A percentile compares a stretch with the other conserved stretches of the same genome.
These are phyloP conservation scores for Skeletonema menzelii DNA, from an alignment of 108 stramenopile species.

Conservation along the genomic window DNA sequence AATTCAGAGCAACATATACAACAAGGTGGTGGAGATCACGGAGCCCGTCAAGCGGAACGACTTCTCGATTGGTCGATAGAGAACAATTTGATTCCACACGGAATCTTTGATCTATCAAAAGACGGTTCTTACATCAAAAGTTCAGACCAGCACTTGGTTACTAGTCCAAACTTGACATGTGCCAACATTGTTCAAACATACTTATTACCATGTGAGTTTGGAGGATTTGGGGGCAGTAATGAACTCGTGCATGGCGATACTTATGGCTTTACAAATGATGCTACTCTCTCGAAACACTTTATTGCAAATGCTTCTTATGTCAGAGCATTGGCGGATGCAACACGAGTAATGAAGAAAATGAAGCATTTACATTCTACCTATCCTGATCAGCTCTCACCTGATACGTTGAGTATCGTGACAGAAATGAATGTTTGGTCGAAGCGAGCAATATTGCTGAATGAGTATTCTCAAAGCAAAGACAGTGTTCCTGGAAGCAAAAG, in stretches of 20 bases:
- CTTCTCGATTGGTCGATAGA: constrained; percentile 39
- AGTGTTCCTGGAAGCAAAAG: background rate
- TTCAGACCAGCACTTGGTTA: background rate
- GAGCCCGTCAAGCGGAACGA: constrained; percentile 28
- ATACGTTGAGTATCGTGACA: constrained; percentile 36
- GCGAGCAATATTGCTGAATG: constrained; percentile 20
- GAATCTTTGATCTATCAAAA: constrained; percentile 23
- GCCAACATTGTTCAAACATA: constrained; percentile 41
- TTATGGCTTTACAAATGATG: constrained; percentile 15
- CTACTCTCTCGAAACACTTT: constrained; percentile 30
- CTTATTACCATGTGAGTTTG: constrained; percentile 28
- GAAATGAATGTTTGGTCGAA: constrained; percentile 44
- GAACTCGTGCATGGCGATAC: background rate
- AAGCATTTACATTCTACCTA: constrained; percentile 19
- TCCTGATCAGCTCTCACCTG: constrained; percentile 22
- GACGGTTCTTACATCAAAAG: constrained; percentile 4
- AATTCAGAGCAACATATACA: background rate
- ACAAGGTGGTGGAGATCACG: constrained; percentile 2
- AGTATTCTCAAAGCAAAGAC: background rate
- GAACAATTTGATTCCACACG: constrained; percentile 20
- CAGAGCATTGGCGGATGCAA: constrained; percentile 36
- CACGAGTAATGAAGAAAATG: constrained; percentile 41
- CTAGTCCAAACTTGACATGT: constrained; percentile 29
- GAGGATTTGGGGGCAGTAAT: constrained; percentile 23
- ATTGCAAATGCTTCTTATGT: constrained; percentile 18